Evolutionary conservation across 176 grass and related monocot genomes (phyloP), one percentile per base, ranked within the genome.

Genomic region (Typha latifolia): DNA sequence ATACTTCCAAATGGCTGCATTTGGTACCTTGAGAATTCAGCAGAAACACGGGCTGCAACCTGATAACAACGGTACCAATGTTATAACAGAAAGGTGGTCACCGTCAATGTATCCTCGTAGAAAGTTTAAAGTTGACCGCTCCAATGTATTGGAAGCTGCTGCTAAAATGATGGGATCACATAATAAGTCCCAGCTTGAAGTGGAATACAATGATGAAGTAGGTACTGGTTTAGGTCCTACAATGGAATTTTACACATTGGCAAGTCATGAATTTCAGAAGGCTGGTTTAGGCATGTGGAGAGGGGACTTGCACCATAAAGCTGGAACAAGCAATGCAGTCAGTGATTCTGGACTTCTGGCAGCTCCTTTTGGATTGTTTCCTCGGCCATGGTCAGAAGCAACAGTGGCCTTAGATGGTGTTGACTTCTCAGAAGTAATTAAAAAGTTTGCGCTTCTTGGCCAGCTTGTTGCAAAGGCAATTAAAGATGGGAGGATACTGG

Each of bases 111-210:
- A 71, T 71, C 77, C 81, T 2, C 69, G 86, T 47, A 84, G 80
- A 72, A 99, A 90, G 74, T 93, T 99, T 55, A 82, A 83, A 84
- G 94, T 93, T 61, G 82, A 99, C 69, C 89, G 94, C 0, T 63
- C 80, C 12, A 72, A 90, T 74, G 80, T 99, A 81, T 51, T 91
- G 27, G 84, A 61, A 77, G 84, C 84, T 73, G 88, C 84, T 68
- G 49, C 59, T 24, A 87, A 91, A 71, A 84, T 91, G 71, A 91
- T 91, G 84, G 76, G 69, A 10, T 84, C 69, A 14, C 76, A 91
- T 49, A 84, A 75, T 72, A 87, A 77, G 74, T 68, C 81, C 57
- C 10, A 66, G 34, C 81, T 91, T 9, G 88, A 91, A 82, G 84
- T 91, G 61, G 89, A 91, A 79, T 87, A 87, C 49, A 32, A 73